A percentile compares a stretch with the other conserved stretches of the same genome.
Conservation (phyloP, 805 yeast species). For the Candida ortonii region DNA sequence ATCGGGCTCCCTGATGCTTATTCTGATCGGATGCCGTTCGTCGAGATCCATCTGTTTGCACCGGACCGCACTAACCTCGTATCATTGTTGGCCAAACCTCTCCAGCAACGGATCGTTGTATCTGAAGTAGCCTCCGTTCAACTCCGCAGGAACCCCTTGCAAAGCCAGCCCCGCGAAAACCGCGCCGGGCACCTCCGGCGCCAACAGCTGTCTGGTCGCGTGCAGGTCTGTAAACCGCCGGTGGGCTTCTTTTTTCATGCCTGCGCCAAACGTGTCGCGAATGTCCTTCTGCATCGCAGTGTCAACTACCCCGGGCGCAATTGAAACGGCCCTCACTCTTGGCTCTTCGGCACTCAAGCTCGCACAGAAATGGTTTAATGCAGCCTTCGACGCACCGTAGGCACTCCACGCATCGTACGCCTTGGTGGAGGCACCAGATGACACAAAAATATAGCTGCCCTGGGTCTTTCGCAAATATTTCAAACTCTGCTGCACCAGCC, state of each 20-base stretch:
- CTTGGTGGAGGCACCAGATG: slow-evolving; percentile 81
- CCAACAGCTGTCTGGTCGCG: slow-evolving; percentile 51
- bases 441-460: slow-evolving; percentile 74
- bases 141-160: slow-evolving; percentile 49
- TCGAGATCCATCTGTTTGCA: no score
- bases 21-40: no score
- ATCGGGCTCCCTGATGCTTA: no score
- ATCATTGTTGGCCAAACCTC: slow-evolving; percentile 5
- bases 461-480: slow-evolving; percentile 54
- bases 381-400: slow-evolving; percentile 90
- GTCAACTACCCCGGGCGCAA: slow-evolving; percentile 95
- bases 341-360: slow-evolving; percentile 69
- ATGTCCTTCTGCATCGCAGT: slow-evolving; percentile 85
- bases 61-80: not conserved
- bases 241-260: slow-evolving; percentile 61
- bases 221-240: slow-evolving; percentile 65
- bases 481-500: slow-evolving; percentile 50
- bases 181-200: slow-evolving; percentile 70
- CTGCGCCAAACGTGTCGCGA: slow-evolving; percentile 55
- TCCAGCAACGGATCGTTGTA: slow-evolving; percentile 44
- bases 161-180: slow-evolving; percentile 66
- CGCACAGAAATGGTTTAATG: slow-evolving; percentile 71
- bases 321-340: slow-evolving; percentile 55
- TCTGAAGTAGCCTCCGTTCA: slow-evolving; percentile 70
- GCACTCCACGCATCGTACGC: slow-evolving; percentile 82